Evolutionary conservation across 1,139 yeast species (phyloP).

Genomic region (Kazachstania sp.): DNA sequence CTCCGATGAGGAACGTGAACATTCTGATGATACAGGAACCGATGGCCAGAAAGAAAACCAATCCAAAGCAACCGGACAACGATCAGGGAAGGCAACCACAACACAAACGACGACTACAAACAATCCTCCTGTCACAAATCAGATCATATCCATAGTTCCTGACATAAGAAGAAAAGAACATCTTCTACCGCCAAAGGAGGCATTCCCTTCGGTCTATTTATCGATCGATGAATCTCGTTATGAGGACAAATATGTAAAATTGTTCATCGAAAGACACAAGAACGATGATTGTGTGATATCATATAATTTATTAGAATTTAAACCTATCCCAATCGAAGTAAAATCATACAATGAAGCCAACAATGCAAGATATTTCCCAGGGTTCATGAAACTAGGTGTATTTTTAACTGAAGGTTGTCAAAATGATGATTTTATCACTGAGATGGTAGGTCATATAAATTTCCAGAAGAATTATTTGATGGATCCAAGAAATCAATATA

Average conservation of each 20-base stretch:
- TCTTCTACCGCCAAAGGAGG: conserved; percentile 34
- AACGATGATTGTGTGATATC: conserved; percentile 28
- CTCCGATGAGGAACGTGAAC: neutral
- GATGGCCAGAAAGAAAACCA: conserved; percentile 4
- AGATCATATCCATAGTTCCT: conserved; percentile 1
- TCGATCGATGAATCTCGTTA: conserved; percentile 42
- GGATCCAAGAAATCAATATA: conserved; percentile 68
- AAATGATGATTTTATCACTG: conserved; percentile 48
- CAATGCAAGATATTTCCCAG: conserved; percentile 43
- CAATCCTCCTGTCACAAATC: conserved; percentile 1
- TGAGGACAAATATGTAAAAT: conserved; percentile 33
- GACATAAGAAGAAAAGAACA: conserved; percentile 24
- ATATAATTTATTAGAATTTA: conserved; percentile 13
- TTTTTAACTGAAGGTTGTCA: conserved; percentile 39
- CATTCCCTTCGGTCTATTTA: conserved; percentile 45
- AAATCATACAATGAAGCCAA: conserved; percentile 31
- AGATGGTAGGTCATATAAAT: conserved; percentile 68
- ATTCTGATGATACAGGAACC: conserved; percentile 8
- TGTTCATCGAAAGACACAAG: conserved; percentile 25
- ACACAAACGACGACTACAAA: conserved; percentile 19
- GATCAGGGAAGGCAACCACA: neutral
- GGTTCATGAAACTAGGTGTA: conserved; percentile 63
- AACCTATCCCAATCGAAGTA: conserved; percentile 22
- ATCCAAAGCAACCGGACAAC: neutral
- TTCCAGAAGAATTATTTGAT: conserved; percentile 51